Conservation (phyloP, 768 basidiomycete genomes). For the Mycena kentingensis region DNA sequence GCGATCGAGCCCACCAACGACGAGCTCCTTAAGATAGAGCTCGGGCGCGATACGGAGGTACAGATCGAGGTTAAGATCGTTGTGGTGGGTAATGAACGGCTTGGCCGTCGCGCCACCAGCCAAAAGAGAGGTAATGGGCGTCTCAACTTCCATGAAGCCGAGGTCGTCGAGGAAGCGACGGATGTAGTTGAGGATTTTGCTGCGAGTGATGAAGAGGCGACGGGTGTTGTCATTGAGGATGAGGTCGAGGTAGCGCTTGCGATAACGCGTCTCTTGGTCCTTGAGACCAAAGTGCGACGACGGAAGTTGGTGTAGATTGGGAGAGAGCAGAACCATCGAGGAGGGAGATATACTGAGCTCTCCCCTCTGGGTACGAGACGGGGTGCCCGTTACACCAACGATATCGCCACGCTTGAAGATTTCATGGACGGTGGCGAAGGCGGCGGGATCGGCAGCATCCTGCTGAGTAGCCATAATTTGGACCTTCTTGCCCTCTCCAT, state of each 20-base stretch:
- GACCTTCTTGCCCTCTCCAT: constrained; percentile 88
- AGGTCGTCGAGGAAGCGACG: constrained; percentile 86
- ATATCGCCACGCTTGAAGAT: constrained; percentile 95
- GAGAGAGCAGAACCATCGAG: constrained; percentile 84
- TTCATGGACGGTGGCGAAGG: constrained; percentile 75
- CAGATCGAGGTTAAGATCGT: constrained; percentile 94
- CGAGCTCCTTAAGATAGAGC: constrained; percentile 95
- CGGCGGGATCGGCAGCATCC: constrained; percentile 66
- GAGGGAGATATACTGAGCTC: constrained; percentile 89
- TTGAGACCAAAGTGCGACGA: constrained; percentile 92
- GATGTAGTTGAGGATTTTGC: constrained; percentile 89
- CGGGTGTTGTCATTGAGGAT: constrained; percentile 92
- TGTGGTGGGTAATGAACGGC: constrained; percentile 98
- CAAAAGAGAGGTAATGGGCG: constrained; percentile 94
- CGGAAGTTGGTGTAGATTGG: constrained; percentile 95
- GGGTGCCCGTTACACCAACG: constrained; percentile 87
- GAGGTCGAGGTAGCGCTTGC: constrained; percentile 98
- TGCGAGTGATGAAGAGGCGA: constrained; percentile 87
- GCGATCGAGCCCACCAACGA: constrained; percentile 95
- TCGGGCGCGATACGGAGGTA: constrained; percentile 98
- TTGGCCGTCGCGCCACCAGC: constrained; percentile 99
- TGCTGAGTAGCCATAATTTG: constrained; percentile 93
- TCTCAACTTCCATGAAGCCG: constrained; percentile 99
- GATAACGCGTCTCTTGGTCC: constrained; percentile 96
- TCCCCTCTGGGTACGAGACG: constrained; percentile 92